Evolutionary conservation across 805 yeast species (phyloP).

Genomic region (Yamadazyma sp.): DNA sequence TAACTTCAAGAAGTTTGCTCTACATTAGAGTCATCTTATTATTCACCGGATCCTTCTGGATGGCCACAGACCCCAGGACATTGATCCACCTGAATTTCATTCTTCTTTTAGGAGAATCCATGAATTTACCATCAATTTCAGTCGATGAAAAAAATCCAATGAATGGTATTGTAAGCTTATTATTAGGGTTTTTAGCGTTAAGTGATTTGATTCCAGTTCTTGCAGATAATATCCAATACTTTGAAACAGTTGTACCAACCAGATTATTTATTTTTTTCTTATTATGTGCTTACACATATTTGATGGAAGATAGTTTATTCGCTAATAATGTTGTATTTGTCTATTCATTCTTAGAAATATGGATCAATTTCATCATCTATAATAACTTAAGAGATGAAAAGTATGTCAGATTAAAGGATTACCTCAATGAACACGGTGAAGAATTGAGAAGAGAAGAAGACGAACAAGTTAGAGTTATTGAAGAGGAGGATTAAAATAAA

Average conservation of each 20-base stretch:
- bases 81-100: constrained; percentile 46
- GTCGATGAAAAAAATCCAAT: constrained; percentile 40
- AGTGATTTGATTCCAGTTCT: constrained; percentile 60
- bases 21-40: constrained; percentile 48
- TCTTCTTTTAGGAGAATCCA: constrained; percentile 56
- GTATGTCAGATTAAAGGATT: constrained; percentile 44
- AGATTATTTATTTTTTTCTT: constrained; percentile 51
- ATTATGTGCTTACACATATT: constrained; percentile 48
- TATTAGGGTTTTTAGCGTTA: constrained; percentile 43
- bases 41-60: constrained; percentile 40
- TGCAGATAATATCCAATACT: constrained; percentile 46
- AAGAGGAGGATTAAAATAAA: constrained; percentile 12
- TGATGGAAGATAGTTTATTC: constrained; percentile 42
- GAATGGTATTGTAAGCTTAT: constrained; percentile 47
- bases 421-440: constrained; percentile 37
- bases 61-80: constrained; percentile 46
- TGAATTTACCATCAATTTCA: constrained; percentile 42
- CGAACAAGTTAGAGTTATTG: constrained; percentile 30
- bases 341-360: constrained; percentile 61
- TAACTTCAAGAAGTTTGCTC: constrained; percentile 47
- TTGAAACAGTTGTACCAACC: constrained; percentile 58
- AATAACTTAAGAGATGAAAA: constrained; percentile 65
- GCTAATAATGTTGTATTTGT: constrained; percentile 63
- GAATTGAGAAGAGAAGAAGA: constrained; percentile 28
- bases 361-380: constrained; percentile 64